Conservation (phyloP, 164 flowering plant species). For the Tinospora cordifolia region DNA sequence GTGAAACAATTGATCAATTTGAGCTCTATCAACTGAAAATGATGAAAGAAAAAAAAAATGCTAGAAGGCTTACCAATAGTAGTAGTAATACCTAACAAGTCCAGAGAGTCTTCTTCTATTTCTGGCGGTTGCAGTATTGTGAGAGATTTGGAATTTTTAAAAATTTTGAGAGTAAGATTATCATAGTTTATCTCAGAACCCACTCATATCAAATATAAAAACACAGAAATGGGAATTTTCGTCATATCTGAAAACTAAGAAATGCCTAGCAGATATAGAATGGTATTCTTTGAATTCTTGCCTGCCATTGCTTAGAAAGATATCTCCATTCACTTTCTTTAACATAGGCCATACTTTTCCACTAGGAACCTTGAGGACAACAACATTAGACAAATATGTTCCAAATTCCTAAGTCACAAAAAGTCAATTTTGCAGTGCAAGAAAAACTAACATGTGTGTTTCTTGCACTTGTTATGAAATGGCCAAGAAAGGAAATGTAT, state of each 20-base stretch:
- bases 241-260: conserved; percentile 28
- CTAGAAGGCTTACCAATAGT: neutral
- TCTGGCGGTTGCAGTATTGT: neutral
- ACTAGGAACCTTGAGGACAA: conserved; percentile 15
- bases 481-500: too few relatives aligned
- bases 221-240: conserved; percentile 25
- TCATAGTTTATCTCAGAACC: conserved; percentile 19
- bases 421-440: too few relatives aligned
- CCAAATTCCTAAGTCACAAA: conserved; percentile 16
- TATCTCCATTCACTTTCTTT: conserved; percentile 8
- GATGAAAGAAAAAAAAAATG: neutral
- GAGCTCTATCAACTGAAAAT: neutral
- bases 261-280: conserved; percentile 23
- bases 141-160: neutral
- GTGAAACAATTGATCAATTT: neutral
- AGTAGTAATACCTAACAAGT: neutral
- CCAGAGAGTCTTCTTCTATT: neutral
- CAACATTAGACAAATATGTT: conserved; percentile 14
- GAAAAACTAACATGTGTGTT: too few relatives aligned
- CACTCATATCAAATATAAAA: conserved; percentile 21
- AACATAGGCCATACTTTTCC: conserved; percentile 22
- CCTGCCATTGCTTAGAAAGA: conserved; percentile 29
- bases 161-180: neutral
- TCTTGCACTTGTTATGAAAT: too few relatives aligned
- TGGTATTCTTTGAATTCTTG: conserved; percentile 22